Conservation (phyloP, 192 early-diverging fungal genomes). For the Coemansia aciculifera region DNA sequence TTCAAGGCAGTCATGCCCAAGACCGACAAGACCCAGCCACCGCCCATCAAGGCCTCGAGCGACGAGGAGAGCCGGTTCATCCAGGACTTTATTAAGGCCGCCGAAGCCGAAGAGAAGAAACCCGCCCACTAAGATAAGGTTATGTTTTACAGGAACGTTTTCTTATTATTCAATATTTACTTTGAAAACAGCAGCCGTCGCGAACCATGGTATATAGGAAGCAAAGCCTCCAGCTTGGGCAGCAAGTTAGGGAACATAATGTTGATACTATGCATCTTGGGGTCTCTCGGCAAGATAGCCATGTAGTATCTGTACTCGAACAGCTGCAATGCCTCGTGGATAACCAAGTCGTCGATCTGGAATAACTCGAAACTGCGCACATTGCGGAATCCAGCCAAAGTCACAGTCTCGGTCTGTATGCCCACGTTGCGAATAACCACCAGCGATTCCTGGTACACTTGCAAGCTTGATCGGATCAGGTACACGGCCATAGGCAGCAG, state of each 20-base stretch:
- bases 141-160: neutral
- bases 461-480: slow-evolving; percentile 28
- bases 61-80: slow-evolving; percentile 53
- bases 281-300: slow-evolving; percentile 44
- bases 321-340: slow-evolving; percentile 48
- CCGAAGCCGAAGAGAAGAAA: slow-evolving; percentile 47
- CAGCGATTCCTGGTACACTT: slow-evolving; percentile 47
- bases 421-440: slow-evolving; percentile 49
- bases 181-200: slow-evolving; percentile 33
- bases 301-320: slow-evolving; percentile 53
- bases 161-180: neutral
- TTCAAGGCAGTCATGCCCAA: slow-evolving; percentile 43
- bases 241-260: slow-evolving; percentile 51
- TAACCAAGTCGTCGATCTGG: slow-evolving; percentile 41
- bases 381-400: slow-evolving; percentile 31
- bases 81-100: slow-evolving; percentile 54
- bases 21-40: slow-evolving; percentile 48
- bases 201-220: slow-evolving; percentile 47
- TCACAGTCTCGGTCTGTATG: slow-evolving; percentile 43
- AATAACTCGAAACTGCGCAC: slow-evolving; percentile 34
- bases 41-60: slow-evolving; percentile 51
- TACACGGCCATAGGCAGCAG: slow-evolving; percentile 39
- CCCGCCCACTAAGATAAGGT: slow-evolving; percentile 15
- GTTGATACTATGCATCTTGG: slow-evolving; percentile 16
- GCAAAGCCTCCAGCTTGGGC: slow-evolving; percentile 31